Base-by-base conservation (phyloP, 2,329 filamentous ascomycete species). In the Fusarium domesticum region DNA sequence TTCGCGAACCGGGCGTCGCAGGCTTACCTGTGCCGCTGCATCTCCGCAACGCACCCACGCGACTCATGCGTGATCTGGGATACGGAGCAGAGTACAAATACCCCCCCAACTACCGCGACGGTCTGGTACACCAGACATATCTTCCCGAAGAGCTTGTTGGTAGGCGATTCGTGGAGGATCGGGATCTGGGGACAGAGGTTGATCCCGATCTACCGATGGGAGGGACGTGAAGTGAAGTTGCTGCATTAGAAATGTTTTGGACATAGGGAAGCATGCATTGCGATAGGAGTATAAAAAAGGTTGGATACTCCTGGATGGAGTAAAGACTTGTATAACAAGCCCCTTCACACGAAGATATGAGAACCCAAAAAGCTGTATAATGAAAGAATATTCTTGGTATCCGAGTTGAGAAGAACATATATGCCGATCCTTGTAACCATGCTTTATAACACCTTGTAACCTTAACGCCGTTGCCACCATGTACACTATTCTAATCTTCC, bases 61-160 rank as follows among this genome's bases (percentile, higher is more conserved):
- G 84, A 54, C 65, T 97, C 53, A 95, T 98, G 92, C 87, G 91
- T 59, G 92, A 96, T 56, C 71, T 97, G 54, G 92, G 89, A 0
- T 95, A 90, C 61, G 91, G 91, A 1, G 84, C 83, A 38, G 87
- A 90, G 64, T 98, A 98, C 68, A 97, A 97, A 67, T 97, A 98
- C 62, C 95, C 95, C 56, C 93, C 93, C 0, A 88, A 95, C 56
- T 98, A 92, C 61, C 70, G 79, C 39, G 82, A 91, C 48, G 93
- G 93, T 0, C 80, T 72, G 56, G 92, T 97, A 1, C 78, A 74
- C 51, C 93, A 98, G 70, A 86, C 91, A 18, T 98, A 97, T 67
- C 67, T 98, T n/a, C 93, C 93, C 0, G 84, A 89, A 10, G 78
- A 79, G 43, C 66, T 98, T 6, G 65, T 73, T 28, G 89, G 84